A percentile compares a stretch with the other conserved stretches of the same genome.
Evolutionary conservation across 2,329 filamentous ascomycete species (phyloP).

Genomic region (Calonectria honghensis): DNA sequence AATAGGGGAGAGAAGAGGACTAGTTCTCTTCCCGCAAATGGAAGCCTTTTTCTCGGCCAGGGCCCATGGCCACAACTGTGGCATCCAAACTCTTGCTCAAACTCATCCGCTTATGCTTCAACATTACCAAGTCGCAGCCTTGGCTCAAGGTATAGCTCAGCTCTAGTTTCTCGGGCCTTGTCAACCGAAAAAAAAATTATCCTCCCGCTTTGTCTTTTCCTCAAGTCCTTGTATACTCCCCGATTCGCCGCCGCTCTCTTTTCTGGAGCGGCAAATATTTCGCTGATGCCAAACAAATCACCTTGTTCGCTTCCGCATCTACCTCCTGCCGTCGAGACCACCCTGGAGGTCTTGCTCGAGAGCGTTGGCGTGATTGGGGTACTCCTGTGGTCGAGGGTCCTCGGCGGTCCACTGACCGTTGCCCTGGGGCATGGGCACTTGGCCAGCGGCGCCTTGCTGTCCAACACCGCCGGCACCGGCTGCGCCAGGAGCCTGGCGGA

Average conservation of each 20-base stretch:
- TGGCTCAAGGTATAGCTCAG: slow-evolving; percentile 21
- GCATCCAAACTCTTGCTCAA: slow-evolving; percentile 39
- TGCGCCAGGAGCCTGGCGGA: slow-evolving; percentile 70
- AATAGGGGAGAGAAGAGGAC: slow-evolving; percentile 44
- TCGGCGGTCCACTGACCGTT: slow-evolving; percentile 74
- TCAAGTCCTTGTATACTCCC: background rate
- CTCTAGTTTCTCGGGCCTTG: slow-evolving; percentile 21
- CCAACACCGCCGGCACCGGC: slow-evolving; percentile 58
- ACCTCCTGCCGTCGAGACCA: slow-evolving; percentile 60
- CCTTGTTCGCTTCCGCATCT: slow-evolving; percentile 14
- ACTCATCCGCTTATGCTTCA: slow-evolving; percentile 23
- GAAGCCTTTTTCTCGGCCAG: slow-evolving; percentile 34
- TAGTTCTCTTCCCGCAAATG: slow-evolving; percentile 34
- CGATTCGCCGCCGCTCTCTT: slow-evolving; percentile 20
- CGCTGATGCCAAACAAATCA: slow-evolving; percentile 17
- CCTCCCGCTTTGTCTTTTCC: slow-evolving; percentile 32
- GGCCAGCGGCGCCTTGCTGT: slow-evolving; percentile 62
- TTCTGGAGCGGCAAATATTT: slow-evolving; percentile 30
- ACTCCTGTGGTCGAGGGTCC: slow-evolving; percentile 77
- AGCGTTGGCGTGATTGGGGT: slow-evolving; percentile 67
- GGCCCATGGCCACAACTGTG: slow-evolving; percentile 34
- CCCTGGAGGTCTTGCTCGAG: slow-evolving; percentile 77
- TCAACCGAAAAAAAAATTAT: slow-evolving; percentile 33
- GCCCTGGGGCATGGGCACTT: slow-evolving; percentile 73
- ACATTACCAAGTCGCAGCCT: slow-evolving; percentile 23